phyloP scores from a whole-genome alignment of 2,329 filamentous ascomycete genomes.

The Penicillium paneum region DNA sequence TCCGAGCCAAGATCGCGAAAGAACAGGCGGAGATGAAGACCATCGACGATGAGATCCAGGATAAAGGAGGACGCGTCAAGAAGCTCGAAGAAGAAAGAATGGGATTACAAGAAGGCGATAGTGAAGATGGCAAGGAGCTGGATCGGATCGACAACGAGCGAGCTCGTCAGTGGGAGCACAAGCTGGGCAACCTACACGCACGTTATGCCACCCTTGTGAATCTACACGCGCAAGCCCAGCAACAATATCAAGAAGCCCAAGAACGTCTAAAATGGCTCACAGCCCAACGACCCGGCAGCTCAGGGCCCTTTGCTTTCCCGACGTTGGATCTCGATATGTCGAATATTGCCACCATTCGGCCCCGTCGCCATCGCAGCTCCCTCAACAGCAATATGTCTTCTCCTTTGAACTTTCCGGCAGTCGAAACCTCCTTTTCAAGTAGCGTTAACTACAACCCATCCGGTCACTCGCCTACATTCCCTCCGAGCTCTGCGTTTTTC shows the following conservation, averaged over 20 bases:
- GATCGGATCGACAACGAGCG: conserved; percentile 50
- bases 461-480: conserved; percentile 52
- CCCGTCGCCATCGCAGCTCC: conserved; percentile 47
- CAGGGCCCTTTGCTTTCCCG: conserved; percentile 42
- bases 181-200: conserved; percentile 41
- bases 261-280: conserved; percentile 46
- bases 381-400: conserved; percentile 49
- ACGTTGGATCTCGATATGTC: conserved; percentile 43
- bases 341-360: conserved; percentile 41
- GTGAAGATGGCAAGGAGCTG: conserved; percentile 51
- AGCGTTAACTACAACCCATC: conserved; percentile 49
- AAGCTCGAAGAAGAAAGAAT: conserved; percentile 58
- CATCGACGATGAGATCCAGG: conserved; percentile 60
- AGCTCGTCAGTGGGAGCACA: conserved; percentile 47
- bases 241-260: conserved; percentile 47
- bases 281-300: conserved; percentile 36
- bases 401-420: conserved; percentile 40
- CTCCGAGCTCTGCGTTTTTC: conserved; percentile 54
- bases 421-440: conserved; percentile 41
- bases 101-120: conserved; percentile 47
- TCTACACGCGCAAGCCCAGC: conserved; percentile 43
- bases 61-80: conserved; percentile 60
- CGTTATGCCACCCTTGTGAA: conserved; percentile 44
- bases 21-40: conserved; percentile 51
- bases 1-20: conserved; percentile 44